These are phyloP conservation scores for Cyclostephanos tholiformis DNA, from an alignment of 108 stramenopile genomes.

Conservation along the genomic window DNA sequence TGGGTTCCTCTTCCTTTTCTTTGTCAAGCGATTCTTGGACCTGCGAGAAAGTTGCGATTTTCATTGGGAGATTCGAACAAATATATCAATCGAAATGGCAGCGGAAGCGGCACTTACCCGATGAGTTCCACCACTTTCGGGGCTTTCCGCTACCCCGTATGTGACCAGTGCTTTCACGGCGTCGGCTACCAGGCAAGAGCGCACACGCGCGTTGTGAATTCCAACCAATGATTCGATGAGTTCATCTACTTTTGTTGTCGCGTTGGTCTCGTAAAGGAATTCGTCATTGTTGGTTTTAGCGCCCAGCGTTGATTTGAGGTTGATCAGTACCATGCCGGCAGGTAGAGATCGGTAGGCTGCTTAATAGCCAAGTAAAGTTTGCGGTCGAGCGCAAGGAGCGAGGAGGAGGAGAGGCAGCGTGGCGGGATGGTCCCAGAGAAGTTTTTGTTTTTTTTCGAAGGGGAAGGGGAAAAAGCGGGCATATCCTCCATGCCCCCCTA, in stretches of 20 bases:
- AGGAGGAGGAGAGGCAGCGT: too few relatives aligned
- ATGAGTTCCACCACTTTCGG: conserved; percentile 37
- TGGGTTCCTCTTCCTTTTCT: conserved; percentile 51
- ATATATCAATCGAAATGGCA: background rate
- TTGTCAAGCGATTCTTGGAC: conserved; percentile 28
- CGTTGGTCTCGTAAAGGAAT: conserved; percentile 81
- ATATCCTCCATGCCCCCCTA: too few relatives aligned
- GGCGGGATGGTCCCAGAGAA: too few relatives aligned
- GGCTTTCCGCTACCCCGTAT: conserved; percentile 68
- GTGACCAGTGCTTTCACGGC: conserved; percentile 60
- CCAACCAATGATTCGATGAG: conserved; percentile 71
- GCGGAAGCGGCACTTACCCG: conserved; percentile 12
- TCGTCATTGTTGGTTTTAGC: conserved; percentile 46
- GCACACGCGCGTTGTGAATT: conserved; percentile 67
- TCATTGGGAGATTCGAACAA: background rate
- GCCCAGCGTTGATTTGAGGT: conserved; percentile 49
- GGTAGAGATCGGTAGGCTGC: background rate
- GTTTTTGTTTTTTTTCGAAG: too few relatives aligned
- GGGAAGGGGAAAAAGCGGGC: too few relatives aligned
- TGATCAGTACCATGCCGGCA: conserved; percentile 63
- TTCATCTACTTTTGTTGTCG: conserved; percentile 61
- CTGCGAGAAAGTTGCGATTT: background rate
- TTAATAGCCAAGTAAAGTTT: background rate
- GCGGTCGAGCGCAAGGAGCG: too few relatives aligned
- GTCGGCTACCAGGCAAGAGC: conserved; percentile 53